A percentile compares a stretch with the other conserved stretches of the same genome.
Conservation (phyloP, 805 yeast species). For the Saturnispora bothae region DNA sequence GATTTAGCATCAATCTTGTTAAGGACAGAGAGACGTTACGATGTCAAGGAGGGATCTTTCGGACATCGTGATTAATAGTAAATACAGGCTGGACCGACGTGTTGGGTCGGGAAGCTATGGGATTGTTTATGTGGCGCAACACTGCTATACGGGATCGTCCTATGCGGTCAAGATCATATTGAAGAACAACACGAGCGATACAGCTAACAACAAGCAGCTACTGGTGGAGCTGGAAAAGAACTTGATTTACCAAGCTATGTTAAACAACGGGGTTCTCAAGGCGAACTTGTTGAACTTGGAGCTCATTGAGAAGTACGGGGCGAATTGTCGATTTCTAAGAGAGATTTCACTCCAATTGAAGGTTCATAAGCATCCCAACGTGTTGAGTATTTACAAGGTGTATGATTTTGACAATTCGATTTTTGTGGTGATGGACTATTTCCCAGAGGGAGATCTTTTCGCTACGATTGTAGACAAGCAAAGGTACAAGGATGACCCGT, state of each 20-base stretch:
- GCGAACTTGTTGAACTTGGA: slow-evolving; percentile 28
- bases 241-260: slow-evolving; percentile 17
- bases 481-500: slow-evolving; percentile 44
- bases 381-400: slow-evolving; percentile 66
- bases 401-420: slow-evolving; percentile 48
- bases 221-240: slow-evolving; percentile 23
- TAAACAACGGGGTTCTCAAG: slow-evolving; percentile 19
- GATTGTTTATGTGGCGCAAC: slow-evolving; percentile 59
- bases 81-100: slow-evolving; percentile 35
- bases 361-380: slow-evolving; percentile 71
- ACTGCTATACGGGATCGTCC: slow-evolving; percentile 36
- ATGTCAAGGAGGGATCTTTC: slow-evolving; percentile 22
- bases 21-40: too few species aligned
- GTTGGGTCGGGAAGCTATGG: slow-evolving; percentile 87
- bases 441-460: slow-evolving; percentile 77
- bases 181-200: slow-evolving; percentile 32
- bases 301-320: slow-evolving; percentile 27
- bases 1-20: too few species aligned
- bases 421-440: slow-evolving; percentile 79
- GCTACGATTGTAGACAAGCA: slow-evolving; percentile 70
- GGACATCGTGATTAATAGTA: slow-evolving; percentile 25
- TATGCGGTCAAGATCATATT: slow-evolving; percentile 68
- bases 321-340: slow-evolving; percentile 33
- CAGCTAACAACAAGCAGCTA: slow-evolving; percentile 23
- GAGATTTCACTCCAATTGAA: slow-evolving; percentile 67